A percentile compares a stretch with the other conserved stretches of the same genome.
phyloP scores from a whole-genome alignment of 768 basidiomycete species.

The Trametes gibbosa region DNA sequence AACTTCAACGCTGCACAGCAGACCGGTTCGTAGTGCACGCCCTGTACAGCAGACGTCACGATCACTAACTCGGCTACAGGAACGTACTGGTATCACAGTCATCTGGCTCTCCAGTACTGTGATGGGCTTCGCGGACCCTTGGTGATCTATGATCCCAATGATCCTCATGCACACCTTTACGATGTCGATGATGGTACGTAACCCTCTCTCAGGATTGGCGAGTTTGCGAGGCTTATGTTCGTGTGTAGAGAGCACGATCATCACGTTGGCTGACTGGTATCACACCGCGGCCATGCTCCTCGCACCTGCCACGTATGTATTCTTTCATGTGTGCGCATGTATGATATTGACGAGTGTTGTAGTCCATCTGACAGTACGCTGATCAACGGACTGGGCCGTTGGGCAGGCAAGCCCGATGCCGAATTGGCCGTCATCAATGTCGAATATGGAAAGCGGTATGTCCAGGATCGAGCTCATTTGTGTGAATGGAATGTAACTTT shows the following conservation, averaged over 20 bases:
- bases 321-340: not conserved
- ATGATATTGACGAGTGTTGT: not conserved
- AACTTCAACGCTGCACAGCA: constrained; percentile 31
- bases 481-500: constrained; percentile 29
- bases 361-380: constrained; percentile 35
- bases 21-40: constrained; percentile 16
- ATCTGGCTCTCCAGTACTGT: constrained; percentile 39
- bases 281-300: constrained; percentile 17
- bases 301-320: not conserved
- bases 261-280: constrained; percentile 49
- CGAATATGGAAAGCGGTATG: constrained; percentile 29
- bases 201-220: too few species aligned
- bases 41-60: too few species aligned
- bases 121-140: constrained; percentile 42
- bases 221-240: too few species aligned
- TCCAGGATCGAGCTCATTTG: constrained; percentile 9
- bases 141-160: constrained; percentile 32
- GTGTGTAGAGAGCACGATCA: constrained; percentile 41
- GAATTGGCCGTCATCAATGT: constrained; percentile 41
- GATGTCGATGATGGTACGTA: constrained; percentile 31
- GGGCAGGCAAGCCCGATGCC: constrained; percentile 31
- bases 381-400: constrained; percentile 52
- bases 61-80: constrained; percentile 4
- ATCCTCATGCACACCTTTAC: constrained; percentile 29
- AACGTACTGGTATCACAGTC: constrained; percentile 44